Percentiles rank a stretch among this genome's conserved stretches.
These are phyloP conservation scores for Letharia lupina DNA, from an alignment of 495 filamentous ascomycete genomes.

Conservation along the genomic window DNA sequence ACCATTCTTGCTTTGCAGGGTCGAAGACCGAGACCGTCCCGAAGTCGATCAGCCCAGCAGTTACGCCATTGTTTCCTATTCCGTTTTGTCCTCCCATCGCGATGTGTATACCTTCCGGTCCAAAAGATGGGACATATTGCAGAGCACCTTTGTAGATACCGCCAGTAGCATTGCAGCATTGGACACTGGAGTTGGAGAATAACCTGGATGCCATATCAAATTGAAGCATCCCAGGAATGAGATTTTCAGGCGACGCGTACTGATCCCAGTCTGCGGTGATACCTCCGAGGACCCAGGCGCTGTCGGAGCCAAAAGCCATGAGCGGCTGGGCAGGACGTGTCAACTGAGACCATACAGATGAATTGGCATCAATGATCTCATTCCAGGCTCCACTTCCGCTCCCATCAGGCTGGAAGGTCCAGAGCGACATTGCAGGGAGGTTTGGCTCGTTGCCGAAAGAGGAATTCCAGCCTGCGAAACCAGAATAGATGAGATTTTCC, in stretches of 20 bases:
- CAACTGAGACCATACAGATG: not conserved
- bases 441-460: not conserved
- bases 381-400: constrained; percentile 18
- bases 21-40: constrained; percentile 21
- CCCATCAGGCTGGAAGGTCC: constrained; percentile 22
- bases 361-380: not conserved
- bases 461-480: constrained; percentile 13
- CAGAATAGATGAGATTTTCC: constrained; percentile 13
- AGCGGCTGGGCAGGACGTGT: constrained; percentile 1
- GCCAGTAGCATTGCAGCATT: constrained; percentile 9
- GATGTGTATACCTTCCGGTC: constrained; percentile 20
- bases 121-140: constrained; percentile 25
- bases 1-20: constrained; percentile 19
- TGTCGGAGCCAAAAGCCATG: not conserved
- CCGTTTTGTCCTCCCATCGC: constrained; percentile 17
- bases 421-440: constrained; percentile 13
- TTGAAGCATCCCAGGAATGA: constrained; percentile 16
- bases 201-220: constrained; percentile 16
- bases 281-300: constrained; percentile 16
- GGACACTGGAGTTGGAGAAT: constrained; percentile 18
- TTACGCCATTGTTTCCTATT: not conserved
- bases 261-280: not conserved
- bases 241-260: not conserved
- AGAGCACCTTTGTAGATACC: constrained; percentile 9
- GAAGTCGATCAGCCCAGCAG: constrained; percentile 4